Base-by-base conservation (phyloP, 1,139 yeast species). In the Entelexis paramagnoliae region DNA sequence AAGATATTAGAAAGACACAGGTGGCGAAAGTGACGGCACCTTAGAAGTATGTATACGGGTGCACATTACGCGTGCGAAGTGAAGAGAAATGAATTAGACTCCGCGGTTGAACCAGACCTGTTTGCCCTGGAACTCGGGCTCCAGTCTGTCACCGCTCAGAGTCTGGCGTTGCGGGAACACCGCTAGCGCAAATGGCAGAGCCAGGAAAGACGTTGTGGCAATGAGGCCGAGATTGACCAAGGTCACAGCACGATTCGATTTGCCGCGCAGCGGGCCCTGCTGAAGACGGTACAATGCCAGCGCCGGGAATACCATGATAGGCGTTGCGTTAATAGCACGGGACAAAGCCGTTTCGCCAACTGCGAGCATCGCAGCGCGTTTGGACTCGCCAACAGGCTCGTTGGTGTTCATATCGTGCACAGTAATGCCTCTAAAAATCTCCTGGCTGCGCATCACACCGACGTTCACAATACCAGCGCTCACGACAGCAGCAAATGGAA, bases 401-500 rank as follows among this genome's bases (percentile, higher is more conserved):
- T 76, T 65, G 4, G 71, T 65, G 17, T 64, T 63, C 8, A 75
- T 75, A 44, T 94, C 95, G 62, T 72, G 86, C 4, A 91, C 96
- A 13, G 78, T 66, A 51, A 78, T 78, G 58, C 98, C 98, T 65
- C 83, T 83, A 61, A 79, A 80, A 65, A 91, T 81, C 69, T 91
- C 98, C 68, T 88, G 94, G 56, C 93, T 80, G 70, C 98, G 80
- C 98, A 91, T 91, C 59, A 93, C 75, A 64, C 86, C 86, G 29
- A 91, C 96, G 62, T 91, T 91, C 41, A 88, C 94, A 36, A 89
- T 74, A 64, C 97, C 97, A 1, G 98, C 98, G 46, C 93, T 81
- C 0, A 89, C 96, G 38, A 91, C 98, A 4, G 98, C 98, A 1
- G 97, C 97, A 69, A 91, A 91, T 6, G 98, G 98, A 7, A 91